Evolutionary conservation across 441 rosid genomes (phyloP).

Genomic region (Pelargonium fulgidum): DNA sequence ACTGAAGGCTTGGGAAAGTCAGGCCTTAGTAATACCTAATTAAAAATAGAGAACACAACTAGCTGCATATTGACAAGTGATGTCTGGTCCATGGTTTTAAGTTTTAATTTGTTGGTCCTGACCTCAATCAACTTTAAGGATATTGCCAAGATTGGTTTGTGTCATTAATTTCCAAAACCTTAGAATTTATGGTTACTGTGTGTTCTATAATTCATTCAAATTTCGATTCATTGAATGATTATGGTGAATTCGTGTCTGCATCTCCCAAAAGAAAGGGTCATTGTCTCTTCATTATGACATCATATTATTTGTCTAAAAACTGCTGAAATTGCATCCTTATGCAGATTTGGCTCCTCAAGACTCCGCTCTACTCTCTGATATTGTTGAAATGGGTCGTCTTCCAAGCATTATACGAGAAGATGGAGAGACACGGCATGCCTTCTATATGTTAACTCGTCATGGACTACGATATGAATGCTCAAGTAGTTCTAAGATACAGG

Average conservation of each 20-base stretch:
- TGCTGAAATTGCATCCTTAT: neutral
- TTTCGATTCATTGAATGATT: neutral
- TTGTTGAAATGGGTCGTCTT: conserved; percentile 63
- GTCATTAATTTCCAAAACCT: no score
- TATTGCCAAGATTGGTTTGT: no score
- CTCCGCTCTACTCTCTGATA: conserved; percentile 69
- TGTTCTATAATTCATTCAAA: no score
- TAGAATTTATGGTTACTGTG: no score
- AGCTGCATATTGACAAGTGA: no score
- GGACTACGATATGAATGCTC: conserved; percentile 85
- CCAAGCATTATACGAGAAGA: conserved; percentile 66
- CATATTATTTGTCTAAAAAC: neutral
- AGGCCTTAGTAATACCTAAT: no score
- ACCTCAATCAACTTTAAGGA: no score
- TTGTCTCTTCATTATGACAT: neutral
- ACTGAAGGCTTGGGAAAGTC: no score
- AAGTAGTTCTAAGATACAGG: conserved; percentile 66
- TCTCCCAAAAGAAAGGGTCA: neutral
- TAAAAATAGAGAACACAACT: no score
- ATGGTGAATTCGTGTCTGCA: neutral
- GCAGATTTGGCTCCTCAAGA: conserved; percentile 94
- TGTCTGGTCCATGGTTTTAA: no score
- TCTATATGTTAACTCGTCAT: conserved; percentile 60
- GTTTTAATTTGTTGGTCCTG: no score
- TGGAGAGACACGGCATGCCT: conserved; percentile 46